Conservation (phyloP, 208 protist species). For the Strigomonas culicis region DNA sequence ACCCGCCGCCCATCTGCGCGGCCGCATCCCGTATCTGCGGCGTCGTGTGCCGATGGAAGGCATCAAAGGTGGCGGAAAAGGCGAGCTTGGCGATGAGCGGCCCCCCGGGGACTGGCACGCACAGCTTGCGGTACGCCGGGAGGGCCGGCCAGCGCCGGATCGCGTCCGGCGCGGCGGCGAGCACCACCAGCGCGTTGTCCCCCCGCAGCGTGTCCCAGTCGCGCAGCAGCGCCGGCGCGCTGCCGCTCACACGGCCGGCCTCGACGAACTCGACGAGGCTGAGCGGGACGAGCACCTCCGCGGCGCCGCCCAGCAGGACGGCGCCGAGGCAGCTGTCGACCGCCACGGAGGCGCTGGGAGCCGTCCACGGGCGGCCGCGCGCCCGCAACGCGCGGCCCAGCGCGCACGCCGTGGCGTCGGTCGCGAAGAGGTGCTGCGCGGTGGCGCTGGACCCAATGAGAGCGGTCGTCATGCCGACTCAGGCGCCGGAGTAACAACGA, state of each 20-base stretch:
- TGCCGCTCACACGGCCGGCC: neutral
- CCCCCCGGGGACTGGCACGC: conserved; percentile 66
- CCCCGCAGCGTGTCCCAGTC: neutral
- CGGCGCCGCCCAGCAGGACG: conserved; percentile 10
- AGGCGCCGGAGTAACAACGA: too few species aligned
- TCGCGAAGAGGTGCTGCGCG: too few species aligned
- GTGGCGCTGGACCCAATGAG: too few species aligned
- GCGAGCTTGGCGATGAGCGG: conserved; percentile 56
- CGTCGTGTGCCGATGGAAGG: conserved; percentile 35
- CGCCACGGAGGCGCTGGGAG: too few species aligned
- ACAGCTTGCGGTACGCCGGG: conserved; percentile 34
- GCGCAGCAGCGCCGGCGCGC: neutral
- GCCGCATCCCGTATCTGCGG: conserved; percentile 23
- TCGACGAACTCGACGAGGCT: conserved; percentile 38
- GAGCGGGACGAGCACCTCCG: conserved; percentile 58
- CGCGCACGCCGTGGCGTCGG: too few species aligned
- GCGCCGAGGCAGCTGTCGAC: too few species aligned
- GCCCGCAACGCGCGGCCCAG: too few species aligned
- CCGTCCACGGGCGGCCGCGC: too few species aligned
- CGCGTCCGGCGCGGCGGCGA: neutral
- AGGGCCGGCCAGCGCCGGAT: conserved; percentile 3
- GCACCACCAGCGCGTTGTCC: neutral
- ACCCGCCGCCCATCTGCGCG: neutral
- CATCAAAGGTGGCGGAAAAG: conserved; percentile 36
- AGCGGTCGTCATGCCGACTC: too few species aligned